Evolutionary conservation across 2,329 filamentous ascomycete genomes (phyloP), one percentile per base, ranked within the genome.

Genomic region (Calonectria leucothoes): DNA sequence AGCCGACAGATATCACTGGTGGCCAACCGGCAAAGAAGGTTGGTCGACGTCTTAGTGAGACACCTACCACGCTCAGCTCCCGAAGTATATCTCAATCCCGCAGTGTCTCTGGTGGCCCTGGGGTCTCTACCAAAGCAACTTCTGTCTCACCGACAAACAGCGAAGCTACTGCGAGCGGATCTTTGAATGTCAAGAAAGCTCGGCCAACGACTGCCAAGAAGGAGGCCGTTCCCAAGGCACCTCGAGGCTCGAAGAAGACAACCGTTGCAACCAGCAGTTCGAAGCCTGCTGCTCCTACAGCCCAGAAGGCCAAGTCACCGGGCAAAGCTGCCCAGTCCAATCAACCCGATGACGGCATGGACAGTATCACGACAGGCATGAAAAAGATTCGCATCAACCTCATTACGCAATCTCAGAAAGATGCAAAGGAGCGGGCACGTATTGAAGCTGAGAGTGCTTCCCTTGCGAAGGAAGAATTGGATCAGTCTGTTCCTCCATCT

Each of bases 311-410:
- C 14, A 71, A 67, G 25, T 49, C 75, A 17, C 48, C 70, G 2
- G 71, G 75, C 35, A 75, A 73, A 25, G 75, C 74, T 7, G 75
- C 66, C 2, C 63, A 75, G 33, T 65, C 77, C n/a, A 61, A 51
- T 42, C 48, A 75, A 29, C 49, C 66, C 5, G 76, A 73, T 3
- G 84, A 86, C 61, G 88, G 88, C 63, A 80, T 93, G 42, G 89
- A 92, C 67, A 87, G 84, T 64, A 86, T 93, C 73, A 89, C 90
- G 0, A 86, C 85, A 42, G 88, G 89, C 1, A 89, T 93, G 88
- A 92, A 90, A 81, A 91, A 89, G 81, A 90, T 93, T 71, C 92
- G 89, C 80, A 91, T 93, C 77, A 92, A 89, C 66, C 81, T 93
- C 29, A 85, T 92, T 48, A 91, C 90, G 2, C 87, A 91, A 73